Conservation (phyloP, 495 filamentous ascomycete genomes). For the Aspergillus sclerotioniger region DNA sequence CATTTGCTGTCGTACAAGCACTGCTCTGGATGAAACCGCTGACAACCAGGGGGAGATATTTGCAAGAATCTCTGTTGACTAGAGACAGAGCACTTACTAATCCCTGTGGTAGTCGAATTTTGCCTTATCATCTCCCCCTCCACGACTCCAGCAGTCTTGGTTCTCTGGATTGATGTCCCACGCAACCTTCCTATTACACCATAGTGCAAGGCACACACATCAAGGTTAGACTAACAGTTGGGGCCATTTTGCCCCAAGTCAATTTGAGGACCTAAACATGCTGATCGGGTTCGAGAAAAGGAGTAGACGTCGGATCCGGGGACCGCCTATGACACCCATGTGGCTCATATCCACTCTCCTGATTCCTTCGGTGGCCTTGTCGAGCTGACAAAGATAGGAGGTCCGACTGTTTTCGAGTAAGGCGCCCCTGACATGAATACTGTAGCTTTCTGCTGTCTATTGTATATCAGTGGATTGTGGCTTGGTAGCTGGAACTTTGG, state of each 20-base stretch:
- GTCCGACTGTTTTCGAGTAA: not conserved
- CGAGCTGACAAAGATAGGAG: not conserved
- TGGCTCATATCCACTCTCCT: constrained; percentile 2
- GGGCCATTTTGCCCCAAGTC: not conserved
- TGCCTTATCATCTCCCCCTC: too few relatives aligned
- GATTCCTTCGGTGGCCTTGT: not conserved
- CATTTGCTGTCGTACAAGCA: too few relatives aligned
- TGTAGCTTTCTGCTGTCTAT: not conserved
- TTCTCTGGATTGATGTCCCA: too few relatives aligned
- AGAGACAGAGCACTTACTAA: too few relatives aligned
- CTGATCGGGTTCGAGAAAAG: not conserved
- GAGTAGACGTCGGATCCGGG: not conserved
- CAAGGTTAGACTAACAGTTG: not conserved
- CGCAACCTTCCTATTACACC: not conserved
- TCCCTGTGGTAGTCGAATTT: too few relatives aligned
- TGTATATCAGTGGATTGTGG: too few relatives aligned
- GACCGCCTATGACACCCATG: not conserved
- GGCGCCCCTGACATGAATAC: not conserved
- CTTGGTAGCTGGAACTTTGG: too few relatives aligned
- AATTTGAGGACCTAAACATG: not conserved
- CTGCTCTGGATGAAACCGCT: too few relatives aligned
- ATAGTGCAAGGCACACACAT: not conserved
- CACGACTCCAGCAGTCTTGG: too few relatives aligned
- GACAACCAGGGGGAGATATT: too few relatives aligned
- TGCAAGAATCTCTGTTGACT: too few relatives aligned